A percentile compares a stretch with the other conserved stretches of the same genome.
phyloP scores from a whole-genome alignment of 306 rosid species.

The Quercus variabilis region DNA sequence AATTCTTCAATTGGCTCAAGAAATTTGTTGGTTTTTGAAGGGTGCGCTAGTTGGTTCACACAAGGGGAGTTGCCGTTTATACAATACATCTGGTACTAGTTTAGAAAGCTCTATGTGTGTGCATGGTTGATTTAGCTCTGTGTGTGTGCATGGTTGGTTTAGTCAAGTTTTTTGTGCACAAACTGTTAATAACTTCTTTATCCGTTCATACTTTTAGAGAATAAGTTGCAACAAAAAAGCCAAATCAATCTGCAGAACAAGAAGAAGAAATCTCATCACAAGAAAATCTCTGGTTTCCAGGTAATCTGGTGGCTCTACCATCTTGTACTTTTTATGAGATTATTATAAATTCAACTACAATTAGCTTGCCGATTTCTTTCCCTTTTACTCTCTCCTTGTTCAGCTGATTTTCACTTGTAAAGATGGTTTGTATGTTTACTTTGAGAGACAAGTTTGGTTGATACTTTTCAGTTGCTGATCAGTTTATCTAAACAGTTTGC shows the following conservation, averaged over 20 bases:
- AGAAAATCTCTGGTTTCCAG: slow-evolving; percentile 99
- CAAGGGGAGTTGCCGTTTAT: slow-evolving; percentile 95
- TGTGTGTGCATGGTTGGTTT: background rate
- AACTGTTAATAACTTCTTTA: slow-evolving; percentile 12
- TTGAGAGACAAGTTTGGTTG: slow-evolving; percentile 14
- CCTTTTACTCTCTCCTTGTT: slow-evolving; percentile 11
- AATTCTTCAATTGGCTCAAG: slow-evolving; percentile 17
- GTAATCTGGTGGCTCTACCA: slow-evolving; percentile 40
- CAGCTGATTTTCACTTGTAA: background rate
- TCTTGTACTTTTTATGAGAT: slow-evolving; percentile 11
- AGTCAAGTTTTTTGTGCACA: slow-evolving; percentile 21
- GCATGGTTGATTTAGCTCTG: background rate
- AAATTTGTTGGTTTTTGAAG: slow-evolving; percentile 49
- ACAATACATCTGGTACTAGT: slow-evolving; percentile 70
- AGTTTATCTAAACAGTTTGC: slow-evolving; percentile 73
- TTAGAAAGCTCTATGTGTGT: background rate
- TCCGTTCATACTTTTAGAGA: slow-evolving; percentile 47
- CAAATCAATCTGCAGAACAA: slow-evolving; percentile 92
- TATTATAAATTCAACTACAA: background rate
- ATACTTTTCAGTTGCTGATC: slow-evolving; percentile 30
- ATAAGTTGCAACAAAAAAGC: slow-evolving; percentile 76
- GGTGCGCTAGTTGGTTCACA: slow-evolving; percentile 92
- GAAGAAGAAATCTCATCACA: slow-evolving; percentile 86
- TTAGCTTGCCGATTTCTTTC: background rate
- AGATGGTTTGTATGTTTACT: slow-evolving; percentile 14